These are phyloP conservation scores for Colletotrichum euphorbiae DNA, from an alignment of 2,329 filamentous ascomycete species.

Conservation along the genomic window DNA sequence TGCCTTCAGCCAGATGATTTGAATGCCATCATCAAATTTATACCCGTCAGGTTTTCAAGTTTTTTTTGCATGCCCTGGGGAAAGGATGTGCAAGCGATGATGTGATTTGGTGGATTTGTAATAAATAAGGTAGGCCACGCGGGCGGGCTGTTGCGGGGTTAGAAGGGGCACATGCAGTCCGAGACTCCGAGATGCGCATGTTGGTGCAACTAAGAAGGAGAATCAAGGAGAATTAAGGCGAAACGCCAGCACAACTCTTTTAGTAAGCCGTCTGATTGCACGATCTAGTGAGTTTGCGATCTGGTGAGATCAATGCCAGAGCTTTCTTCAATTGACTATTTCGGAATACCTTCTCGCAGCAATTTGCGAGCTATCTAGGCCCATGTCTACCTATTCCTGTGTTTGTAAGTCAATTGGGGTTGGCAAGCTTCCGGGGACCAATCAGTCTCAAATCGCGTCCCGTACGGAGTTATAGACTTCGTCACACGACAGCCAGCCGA, in stretches of 20 bases:
- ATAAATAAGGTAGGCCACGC: not conserved
- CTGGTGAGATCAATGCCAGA: too few relatives aligned
- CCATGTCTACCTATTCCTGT: not conserved
- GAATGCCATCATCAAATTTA: not conserved
- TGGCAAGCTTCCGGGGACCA: too few relatives aligned
- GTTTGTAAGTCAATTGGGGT: not conserved
- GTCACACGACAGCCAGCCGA: too few relatives aligned
- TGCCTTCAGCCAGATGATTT: not conserved
- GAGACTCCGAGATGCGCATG: not conserved
- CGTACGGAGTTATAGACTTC: too few relatives aligned
- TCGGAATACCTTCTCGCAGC: too few relatives aligned
- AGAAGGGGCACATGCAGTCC: too few relatives aligned
- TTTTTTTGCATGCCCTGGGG: not conserved
- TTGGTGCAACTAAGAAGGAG: not conserved
- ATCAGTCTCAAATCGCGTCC: too few relatives aligned
- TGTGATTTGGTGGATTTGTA: constrained; percentile 17
- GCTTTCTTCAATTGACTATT: too few relatives aligned
- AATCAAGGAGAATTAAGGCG: too few relatives aligned
- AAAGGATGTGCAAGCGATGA: not conserved
- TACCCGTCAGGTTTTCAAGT: fast-evolving
- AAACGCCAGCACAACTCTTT: not conserved
- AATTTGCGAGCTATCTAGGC: not conserved
- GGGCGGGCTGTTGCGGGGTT: not conserved
- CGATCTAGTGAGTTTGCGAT: too few relatives aligned
- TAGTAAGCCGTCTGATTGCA: not conserved